These are phyloP conservation scores for Sporisorium graminicola DNA, from an alignment of 1,284 basidiomycete genomes.

Conservation along the genomic window DNA sequence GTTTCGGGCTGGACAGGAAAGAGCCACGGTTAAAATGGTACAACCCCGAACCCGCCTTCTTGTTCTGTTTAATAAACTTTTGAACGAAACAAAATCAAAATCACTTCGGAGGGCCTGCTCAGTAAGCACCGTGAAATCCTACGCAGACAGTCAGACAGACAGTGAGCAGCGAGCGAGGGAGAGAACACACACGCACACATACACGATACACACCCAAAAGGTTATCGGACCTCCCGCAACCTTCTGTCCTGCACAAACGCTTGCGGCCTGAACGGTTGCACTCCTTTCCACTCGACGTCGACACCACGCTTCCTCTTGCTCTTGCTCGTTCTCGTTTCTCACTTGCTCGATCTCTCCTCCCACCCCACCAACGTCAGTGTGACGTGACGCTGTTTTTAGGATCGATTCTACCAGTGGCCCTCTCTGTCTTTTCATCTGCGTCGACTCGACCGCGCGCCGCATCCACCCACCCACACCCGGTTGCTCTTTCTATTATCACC, in stretches of 20 bases:
- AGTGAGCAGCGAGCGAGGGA: too few relatives aligned
- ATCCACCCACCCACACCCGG: not conserved
- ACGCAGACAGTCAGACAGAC: too few relatives aligned
- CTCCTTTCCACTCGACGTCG: conserved; percentile 12
- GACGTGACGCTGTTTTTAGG: not conserved
- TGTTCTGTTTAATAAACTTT: too few relatives aligned
- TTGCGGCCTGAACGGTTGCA: not conserved
- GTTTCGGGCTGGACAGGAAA: too few relatives aligned
- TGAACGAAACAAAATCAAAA: not conserved
- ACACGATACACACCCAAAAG: too few relatives aligned
- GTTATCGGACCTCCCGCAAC: conserved; percentile 10
- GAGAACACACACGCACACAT: too few relatives aligned
- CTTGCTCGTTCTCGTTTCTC: too few relatives aligned
- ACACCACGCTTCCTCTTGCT: not conserved
- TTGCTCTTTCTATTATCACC: not conserved
- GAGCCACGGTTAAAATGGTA: too few relatives aligned
- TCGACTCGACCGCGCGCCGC: not conserved
- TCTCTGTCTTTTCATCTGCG: not conserved
- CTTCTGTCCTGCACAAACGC: too few relatives aligned
- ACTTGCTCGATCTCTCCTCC: not conserved
- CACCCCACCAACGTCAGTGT: too few relatives aligned
- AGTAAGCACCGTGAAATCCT: too few relatives aligned
- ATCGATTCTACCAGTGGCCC: not conserved
- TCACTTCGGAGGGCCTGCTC: not conserved
- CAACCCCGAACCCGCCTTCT: too few relatives aligned